Conservation (phyloP, 352 stramenopile species). For the Elongisporangium anandrum region DNA sequence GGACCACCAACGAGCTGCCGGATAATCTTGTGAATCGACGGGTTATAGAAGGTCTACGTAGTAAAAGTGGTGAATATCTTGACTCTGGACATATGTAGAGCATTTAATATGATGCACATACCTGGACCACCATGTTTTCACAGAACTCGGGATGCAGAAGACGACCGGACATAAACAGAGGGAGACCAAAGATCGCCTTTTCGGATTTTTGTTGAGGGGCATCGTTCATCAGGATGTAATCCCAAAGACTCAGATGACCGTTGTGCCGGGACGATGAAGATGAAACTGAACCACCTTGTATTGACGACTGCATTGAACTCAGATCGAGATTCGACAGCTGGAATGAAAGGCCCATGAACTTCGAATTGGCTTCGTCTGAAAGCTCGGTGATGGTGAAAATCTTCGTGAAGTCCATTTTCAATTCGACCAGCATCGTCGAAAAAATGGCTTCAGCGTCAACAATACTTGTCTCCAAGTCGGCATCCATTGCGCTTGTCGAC, state of each 20-base stretch:
- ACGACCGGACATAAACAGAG: constrained; percentile 81
- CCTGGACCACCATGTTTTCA: constrained; percentile 83
- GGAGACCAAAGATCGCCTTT: constrained; percentile 74
- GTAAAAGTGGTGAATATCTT: no score
- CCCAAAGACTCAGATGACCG: constrained; percentile 50
- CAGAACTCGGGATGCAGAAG: constrained; percentile 79
- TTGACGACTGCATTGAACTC: background rate
- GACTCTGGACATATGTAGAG: no score
- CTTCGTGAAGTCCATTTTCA: constrained; percentile 84
- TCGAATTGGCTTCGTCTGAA: constrained; percentile 81
- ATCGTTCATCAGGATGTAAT: constrained; percentile 63
- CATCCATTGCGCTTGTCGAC: constrained; percentile 21
- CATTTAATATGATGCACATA: constrained; percentile 8
- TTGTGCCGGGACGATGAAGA: background rate
- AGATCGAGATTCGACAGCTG: constrained; percentile 31
- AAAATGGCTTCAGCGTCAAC: constrained; percentile 83
- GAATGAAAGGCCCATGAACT: constrained; percentile 80
- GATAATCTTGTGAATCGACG: constrained; percentile 83
- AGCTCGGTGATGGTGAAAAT: constrained; percentile 87
- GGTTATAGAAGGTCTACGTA: constrained; percentile 73
- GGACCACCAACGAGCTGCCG: constrained; percentile 72
- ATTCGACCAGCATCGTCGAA: constrained; percentile 79
- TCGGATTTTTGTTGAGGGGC: constrained; percentile 54
- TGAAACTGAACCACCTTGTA: background rate
- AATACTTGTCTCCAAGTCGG: constrained; percentile 65